Base-by-base conservation (phyloP, 441 rosid genomes). In the Erodium texanum region DNA sequence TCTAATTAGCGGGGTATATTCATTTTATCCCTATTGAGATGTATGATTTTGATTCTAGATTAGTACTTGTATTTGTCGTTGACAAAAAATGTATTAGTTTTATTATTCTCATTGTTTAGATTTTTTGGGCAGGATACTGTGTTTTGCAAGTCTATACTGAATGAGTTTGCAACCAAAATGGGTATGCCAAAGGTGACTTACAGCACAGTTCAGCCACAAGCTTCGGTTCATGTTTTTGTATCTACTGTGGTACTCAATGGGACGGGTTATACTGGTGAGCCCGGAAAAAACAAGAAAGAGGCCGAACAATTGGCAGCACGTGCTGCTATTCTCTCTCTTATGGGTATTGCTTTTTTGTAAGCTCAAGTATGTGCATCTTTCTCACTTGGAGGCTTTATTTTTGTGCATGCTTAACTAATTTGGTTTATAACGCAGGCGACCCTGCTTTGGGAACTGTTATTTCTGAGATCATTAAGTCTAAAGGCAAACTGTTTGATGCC, bases 271-370 rank as follows among this genome's bases (percentile, higher is more conserved):
- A 24, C 34, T 2, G 74, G 75, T 45, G 66, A 66, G 14, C 73
- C 24, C 1, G 72, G 48, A 10, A 20, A 36, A 68, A 77, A 71
- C 74, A 77, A 67, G 72, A 74, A 69, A 68, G 76, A 68, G 48
- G 80, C 75, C 11, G 80, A 80, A 65, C 78, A 71, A n/a, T 59
- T 71, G n/a, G 80, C 72, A 1, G 75, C 80, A 61, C 34, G 24
- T 1, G 54, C 22, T 24, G 73, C 68, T 9, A 67, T 80, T 43
- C 64, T 24, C 22, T 66, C 80, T 52, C 76, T 71, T 50, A 69
- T 73, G 18, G 70, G 80, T 79, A 79, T 43, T 61, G 29, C n/a
- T n/a, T 7, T 63, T 67, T 58, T 22, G 36, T 15, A 23, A 65
- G 54, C n/a, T 12, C 15, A 12, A 48, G 14, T 9, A 12, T 3